These are phyloP conservation scores for Hemileccinum rubropunctum DNA, from an alignment of 768 basidiomycete species.

Conservation along the genomic window DNA sequence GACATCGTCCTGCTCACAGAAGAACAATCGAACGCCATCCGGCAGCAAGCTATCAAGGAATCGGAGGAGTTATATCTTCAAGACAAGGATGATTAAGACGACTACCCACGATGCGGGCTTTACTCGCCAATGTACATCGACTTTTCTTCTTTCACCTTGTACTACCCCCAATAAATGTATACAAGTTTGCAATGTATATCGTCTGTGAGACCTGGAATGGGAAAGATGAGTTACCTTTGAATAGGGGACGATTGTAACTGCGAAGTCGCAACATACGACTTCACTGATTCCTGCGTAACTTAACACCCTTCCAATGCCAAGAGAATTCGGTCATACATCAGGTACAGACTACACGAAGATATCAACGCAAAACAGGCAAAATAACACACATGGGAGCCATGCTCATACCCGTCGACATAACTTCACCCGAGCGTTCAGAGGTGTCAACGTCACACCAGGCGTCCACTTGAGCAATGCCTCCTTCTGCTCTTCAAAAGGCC, in stretches of 20 bases:
- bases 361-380: background rate
- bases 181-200: too few species aligned
- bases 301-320: too few species aligned
- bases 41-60: slow-evolving; percentile 16
- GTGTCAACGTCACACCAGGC: slow-evolving; percentile 36
- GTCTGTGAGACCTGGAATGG: too few species aligned
- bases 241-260: too few species aligned
- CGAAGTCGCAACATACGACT: too few species aligned
- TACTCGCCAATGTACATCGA: background rate
- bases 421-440: slow-evolving; percentile 26
- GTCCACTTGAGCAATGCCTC: slow-evolving; percentile 36
- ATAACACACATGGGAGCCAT: background rate
- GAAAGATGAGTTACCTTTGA: too few species aligned
- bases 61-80: slow-evolving; percentile 1
- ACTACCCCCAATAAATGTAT: too few species aligned
- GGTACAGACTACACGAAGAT: too few species aligned
- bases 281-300: too few species aligned
- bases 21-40: slow-evolving; percentile 37
- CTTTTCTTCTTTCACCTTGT: background rate
- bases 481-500: slow-evolving; percentile 34
- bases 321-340: too few species aligned
- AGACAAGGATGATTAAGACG: background rate
- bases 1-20: slow-evolving; percentile 47
- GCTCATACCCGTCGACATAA: slow-evolving; percentile 17
- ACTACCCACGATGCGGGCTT: background rate